phyloP scores from a whole-genome alignment of 805 yeast genomes.

The Saturnispora besseyi region DNA sequence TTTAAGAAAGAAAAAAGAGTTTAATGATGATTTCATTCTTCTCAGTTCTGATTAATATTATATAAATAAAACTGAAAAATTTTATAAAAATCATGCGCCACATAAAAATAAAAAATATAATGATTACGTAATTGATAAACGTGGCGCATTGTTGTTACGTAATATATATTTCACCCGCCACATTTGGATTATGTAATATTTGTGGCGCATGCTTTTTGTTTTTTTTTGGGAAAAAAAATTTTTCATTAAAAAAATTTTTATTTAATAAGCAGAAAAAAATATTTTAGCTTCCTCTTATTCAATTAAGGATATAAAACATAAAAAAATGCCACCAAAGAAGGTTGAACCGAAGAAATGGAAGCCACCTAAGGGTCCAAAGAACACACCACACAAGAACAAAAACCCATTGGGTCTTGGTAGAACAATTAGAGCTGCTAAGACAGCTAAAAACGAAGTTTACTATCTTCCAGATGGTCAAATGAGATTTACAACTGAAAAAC shows the following conservation, averaged over 20 bases:
- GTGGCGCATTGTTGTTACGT: too few species aligned
- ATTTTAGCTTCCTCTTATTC: neutral
- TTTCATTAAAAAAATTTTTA: neutral
- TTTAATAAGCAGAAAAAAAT: neutral
- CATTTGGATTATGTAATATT: neutral
- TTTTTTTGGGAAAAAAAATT: neutral
- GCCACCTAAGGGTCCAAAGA: constrained; percentile 89
- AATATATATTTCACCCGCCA: too few species aligned
- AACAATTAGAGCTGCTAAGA: constrained; percentile 66
- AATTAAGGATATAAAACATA: neutral
- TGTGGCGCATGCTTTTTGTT: neutral
- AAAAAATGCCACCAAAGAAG: constrained; percentile 12
- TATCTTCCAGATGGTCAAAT: constrained; percentile 78
- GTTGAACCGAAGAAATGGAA: constrained; percentile 63
- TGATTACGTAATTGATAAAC: neutral
- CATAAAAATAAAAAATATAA: neutral
- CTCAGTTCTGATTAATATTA: neutral
- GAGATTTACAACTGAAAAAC: constrained; percentile 79
- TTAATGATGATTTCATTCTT: neutral
- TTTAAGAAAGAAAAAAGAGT: neutral
- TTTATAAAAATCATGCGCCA: neutral
- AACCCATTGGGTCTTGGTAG: constrained; percentile 82
- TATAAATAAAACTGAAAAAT: neutral
- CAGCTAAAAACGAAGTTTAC: constrained; percentile 58
- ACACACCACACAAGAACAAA: constrained; percentile 74